phyloP scores from a whole-genome alignment of 495 filamentous ascomycete species.

The Ramalina intermedia region DNA sequence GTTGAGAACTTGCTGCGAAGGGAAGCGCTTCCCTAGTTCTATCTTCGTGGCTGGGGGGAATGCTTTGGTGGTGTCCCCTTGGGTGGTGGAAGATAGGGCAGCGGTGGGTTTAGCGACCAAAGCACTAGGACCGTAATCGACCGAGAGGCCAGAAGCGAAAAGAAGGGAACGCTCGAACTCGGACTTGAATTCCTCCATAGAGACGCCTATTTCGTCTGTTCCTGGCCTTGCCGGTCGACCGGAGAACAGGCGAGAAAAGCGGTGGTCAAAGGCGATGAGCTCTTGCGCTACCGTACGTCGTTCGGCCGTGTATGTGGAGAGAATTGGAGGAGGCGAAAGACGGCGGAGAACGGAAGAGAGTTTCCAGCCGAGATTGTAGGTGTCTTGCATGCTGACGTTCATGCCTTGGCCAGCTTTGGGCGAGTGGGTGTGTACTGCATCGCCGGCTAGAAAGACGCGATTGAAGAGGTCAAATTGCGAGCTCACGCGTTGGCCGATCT shows the following conservation, averaged over 20 bases:
- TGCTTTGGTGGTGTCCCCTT: too few relatives aligned
- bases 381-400: slow-evolving; percentile 54
- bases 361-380: slow-evolving; percentile 65
- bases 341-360: slow-evolving; percentile 44
- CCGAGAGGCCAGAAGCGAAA: slow-evolving; percentile 31
- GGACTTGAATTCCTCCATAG: slow-evolving; percentile 31
- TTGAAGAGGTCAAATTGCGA: slow-evolving; percentile 45
- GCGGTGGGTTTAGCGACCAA: slow-evolving; percentile 18
- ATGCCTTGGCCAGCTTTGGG: slow-evolving; percentile 71
- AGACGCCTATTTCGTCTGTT: slow-evolving; percentile 28
- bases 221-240: slow-evolving; percentile 21
- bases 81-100: slow-evolving; percentile 13
- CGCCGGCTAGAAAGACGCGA: slow-evolving; percentile 49
- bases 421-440: slow-evolving; percentile 49
- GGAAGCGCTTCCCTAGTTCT: slow-evolving; percentile 39
- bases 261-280: slow-evolving; percentile 58
- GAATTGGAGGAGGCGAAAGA: slow-evolving; percentile 34
- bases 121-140: slow-evolving; percentile 31
- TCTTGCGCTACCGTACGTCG: slow-evolving; percentile 54
- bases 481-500: slow-evolving; percentile 62
- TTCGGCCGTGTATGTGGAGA: slow-evolving; percentile 58
- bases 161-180: slow-evolving; percentile 31
- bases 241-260: slow-evolving; percentile 38
- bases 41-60: slow-evolving; percentile 24
- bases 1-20: slow-evolving; percentile 43